Evolutionary conservation across 2,329 filamentous ascomycete genomes (phyloP).

Genomic region (Rhynchosporium agropyri): DNA sequence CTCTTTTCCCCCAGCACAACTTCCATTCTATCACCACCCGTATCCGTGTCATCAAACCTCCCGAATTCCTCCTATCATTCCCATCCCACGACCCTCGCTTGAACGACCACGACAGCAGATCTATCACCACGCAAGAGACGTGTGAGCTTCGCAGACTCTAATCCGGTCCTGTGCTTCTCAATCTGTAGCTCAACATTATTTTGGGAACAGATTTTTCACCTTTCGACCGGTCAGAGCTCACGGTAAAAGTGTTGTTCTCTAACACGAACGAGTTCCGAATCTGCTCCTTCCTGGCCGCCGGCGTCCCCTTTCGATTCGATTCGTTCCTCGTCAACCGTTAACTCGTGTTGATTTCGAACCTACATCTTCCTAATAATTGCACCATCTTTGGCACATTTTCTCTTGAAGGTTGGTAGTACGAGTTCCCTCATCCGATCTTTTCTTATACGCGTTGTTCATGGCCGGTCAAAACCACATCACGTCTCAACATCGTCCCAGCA

Average conservation of each 20-base stretch:
- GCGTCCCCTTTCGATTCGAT: slow-evolving; percentile 53
- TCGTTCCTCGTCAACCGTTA: slow-evolving; percentile 46
- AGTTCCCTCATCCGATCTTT: slow-evolving; percentile 18
- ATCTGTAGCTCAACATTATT: slow-evolving; percentile 25
- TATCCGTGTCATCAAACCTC: slow-evolving; percentile 15
- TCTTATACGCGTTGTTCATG: slow-evolving; percentile 25
- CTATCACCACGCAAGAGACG: slow-evolving; percentile 23
- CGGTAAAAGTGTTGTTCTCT: slow-evolving; percentile 41
- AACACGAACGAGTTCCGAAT: slow-evolving; percentile 34
- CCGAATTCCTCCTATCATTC: slow-evolving; percentile 30
- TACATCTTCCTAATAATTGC: slow-evolving; percentile 41
- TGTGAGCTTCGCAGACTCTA: slow-evolving; percentile 32
- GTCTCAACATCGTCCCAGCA: slow-evolving; percentile 12
- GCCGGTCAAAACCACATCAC: slow-evolving; percentile 28
- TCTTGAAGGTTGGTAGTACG: slow-evolving; percentile 40
- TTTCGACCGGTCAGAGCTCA: slow-evolving; percentile 29
- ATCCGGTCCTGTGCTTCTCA: slow-evolving; percentile 19
- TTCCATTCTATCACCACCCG: slow-evolving; percentile 1
- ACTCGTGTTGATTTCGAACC: slow-evolving; percentile 41
- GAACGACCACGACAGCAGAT: slow-evolving; percentile 21
- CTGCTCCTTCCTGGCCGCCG: slow-evolving; percentile 53
- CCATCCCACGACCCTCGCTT: slow-evolving; percentile 32
- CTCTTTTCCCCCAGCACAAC: slow-evolving; percentile 27
- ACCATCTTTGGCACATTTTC: slow-evolving; percentile 34
- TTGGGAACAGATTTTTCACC: slow-evolving; percentile 27